Evolutionary conservation across 108 stramenopile species (phyloP).

Genomic region (Nannochloropsis gaditana): DNA sequence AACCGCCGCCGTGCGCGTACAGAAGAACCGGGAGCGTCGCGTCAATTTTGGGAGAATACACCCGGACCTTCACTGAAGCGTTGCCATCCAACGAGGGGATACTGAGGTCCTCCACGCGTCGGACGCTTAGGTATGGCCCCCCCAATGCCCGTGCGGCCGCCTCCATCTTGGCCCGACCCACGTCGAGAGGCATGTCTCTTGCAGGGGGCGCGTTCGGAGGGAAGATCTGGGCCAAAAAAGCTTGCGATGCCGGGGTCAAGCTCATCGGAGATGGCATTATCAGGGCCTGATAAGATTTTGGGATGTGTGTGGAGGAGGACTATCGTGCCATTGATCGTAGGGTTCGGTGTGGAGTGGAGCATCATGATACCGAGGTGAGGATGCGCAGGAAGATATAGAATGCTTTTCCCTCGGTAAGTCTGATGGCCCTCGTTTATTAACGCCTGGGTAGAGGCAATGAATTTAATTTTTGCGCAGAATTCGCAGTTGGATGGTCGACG

Average conservation of each 20-base stretch:
- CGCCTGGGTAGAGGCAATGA: too few relatives aligned
- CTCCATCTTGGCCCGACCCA: slow-evolving; percentile 12
- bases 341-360: too few relatives aligned
- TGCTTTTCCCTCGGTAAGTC: too few relatives aligned
- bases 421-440: too few relatives aligned
- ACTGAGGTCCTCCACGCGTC: not conserved
- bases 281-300: too few relatives aligned
- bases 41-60: not conserved
- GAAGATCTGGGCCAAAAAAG: not conserved
- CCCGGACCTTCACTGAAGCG: not conserved
- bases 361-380: too few relatives aligned
- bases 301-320: too few relatives aligned
- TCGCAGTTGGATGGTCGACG: too few relatives aligned
- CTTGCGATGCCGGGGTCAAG: not conserved
- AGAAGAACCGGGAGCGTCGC: not conserved
- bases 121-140: not conserved
- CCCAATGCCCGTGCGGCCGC: not conserved
- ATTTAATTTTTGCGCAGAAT: too few relatives aligned
- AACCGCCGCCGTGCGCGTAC: slow-evolving; percentile 16
- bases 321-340: too few relatives aligned
- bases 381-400: too few relatives aligned
- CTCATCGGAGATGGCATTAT: too few relatives aligned
- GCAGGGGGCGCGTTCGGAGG: not conserved
- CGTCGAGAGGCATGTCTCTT: not conserved
- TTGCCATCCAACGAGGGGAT: not conserved